Evolutionary conservation across 176 grass and related monocot species (phyloP), one percentile per base, ranked within the genome.

Genomic region (Paspalum vaginatum): DNA sequence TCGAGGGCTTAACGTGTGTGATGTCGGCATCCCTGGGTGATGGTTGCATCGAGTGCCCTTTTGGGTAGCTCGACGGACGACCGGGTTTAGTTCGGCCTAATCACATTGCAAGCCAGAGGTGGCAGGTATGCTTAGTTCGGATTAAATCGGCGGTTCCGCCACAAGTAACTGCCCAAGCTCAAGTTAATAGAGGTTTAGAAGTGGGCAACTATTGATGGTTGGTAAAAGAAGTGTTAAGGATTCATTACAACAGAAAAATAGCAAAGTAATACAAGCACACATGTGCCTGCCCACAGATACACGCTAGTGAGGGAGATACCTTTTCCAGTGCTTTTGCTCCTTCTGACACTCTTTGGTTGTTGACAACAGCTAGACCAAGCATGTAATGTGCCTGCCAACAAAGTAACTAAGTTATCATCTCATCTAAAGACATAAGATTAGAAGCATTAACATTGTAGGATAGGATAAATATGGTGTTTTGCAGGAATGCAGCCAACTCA

Each of bases 321-420:
- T 94, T 98, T 78, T 98, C 89, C 38, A 93, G 70, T 92, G 87
- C 60, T 83, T 98, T 98, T 64, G 93, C 94, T 83, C 90, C 95
- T 83, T 86, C 85, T 65, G 74, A 38, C 67, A 90, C 85, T 54
- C 92, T 84, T 74, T 94, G 69, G 64, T 60, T 88, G 67, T 89
- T 89, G 61, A 98, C 81, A 75, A 94, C 77, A 83, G 95, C 85
- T 79, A 91, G 85, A 43, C 90, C 84, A 11, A 98, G 83, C 91
- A 98, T 92, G 77, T 89, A 94, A 82, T 98, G 92, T 18, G 92
- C 92, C 95, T 98, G 46, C 49, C 52, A 84, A 86, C 55, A 68
- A 40, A 79, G 9, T 59, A 68, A 61, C 72, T 20, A 58, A 76
- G 20, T 57, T 86, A 44, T 68, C 24, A 48, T 73, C 42, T 65